Base-by-base conservation (phyloP, 306 rosid species). In the Abrus precatorius region DNA sequence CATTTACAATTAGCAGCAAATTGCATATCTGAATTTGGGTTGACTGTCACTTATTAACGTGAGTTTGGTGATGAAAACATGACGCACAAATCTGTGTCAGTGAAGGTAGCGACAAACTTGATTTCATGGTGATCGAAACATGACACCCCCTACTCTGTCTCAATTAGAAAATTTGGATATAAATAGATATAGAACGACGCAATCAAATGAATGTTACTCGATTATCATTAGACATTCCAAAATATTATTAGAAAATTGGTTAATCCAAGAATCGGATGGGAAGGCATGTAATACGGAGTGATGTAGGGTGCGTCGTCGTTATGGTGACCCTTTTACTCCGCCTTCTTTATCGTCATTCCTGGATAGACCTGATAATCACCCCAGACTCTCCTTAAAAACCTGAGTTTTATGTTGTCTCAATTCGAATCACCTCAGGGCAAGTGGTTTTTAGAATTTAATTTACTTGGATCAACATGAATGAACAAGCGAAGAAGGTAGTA, bases 401-500 rank as follows among this genome's bases (percentile, higher is more conserved):
- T 36, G 5, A 72, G 1, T 28, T 55, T 64, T 56, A 14, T 28
- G 60, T 1, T 38, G 20, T 32, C 48, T 29, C 30, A 36, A 36
- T 57, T 77, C 66, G 80, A 38, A 65, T 53, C 48, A 61, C 53
- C 60, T 54, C 48, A 50, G 28, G 6, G 12, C 14, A 77, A 72
- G 76, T 66, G 11, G 5, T 65, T 20, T 6, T 3, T 76, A 47
- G 40, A 74, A 11, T 64, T 13, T 5, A 79, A n/a, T 30, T 77
- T 48, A 40, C 76, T 20, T 40, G 45, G 27, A 55, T 52, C 7
- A 84, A 81, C 59, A 91, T 85, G 97, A 87, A 86, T 30, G 75
- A 85, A 77, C 82, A 82, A 74, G n/a, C 55, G 40, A 80, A 60
- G 36, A 54, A 80, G 93, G 93, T 85, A 86, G 86, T 84, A 63